Base-by-base conservation (phyloP, 345 rosid genomes). In the Acer negundo region DNA sequence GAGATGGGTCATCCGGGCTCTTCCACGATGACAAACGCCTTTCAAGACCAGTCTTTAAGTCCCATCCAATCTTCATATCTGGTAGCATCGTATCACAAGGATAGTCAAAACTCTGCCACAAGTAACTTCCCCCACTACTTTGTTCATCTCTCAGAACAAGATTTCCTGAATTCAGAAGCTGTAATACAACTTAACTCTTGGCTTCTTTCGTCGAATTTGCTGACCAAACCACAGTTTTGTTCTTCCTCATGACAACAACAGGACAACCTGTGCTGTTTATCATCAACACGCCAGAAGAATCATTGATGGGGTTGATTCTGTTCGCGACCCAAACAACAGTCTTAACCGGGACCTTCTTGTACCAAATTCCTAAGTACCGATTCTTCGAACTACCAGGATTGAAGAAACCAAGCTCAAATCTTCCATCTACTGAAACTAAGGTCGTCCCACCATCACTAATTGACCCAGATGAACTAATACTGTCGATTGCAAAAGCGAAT, bases 271-370 rank as follows among this genome's bases (percentile, higher is more conserved):
- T 53, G 65, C 5, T 20, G 66, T 62, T 72, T 35, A 58, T 56
- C 66, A 56, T 58, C 51, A 72, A 38, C 75, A 55, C 56, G 19
- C 85, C 88, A 2, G 90, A 64, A 15, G 89, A 78, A 62, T 82
- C 83, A 26, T 76, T 65, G 62, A 89, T 79, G 4, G 90, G 87
- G 38, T 35, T 56, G 58, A 70, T 78, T 75, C 93, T 73, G 73
- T 89, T 87, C 8, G 92, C 90, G 3, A 87, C 88, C 91, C 93
- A 89, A 3, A 89, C 93, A 46, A 84, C 80, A 8, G 87, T 84
- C 72, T 44, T 70, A 0, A 0, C 69, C 7, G 84, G 78, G 72
- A 86, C 76, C 9, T 78, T 79, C 82, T 79, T 87, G 82, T 81
- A 86, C 90, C 93, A 86, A 8, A 89, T 86, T 64, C 91, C 93